Evolutionary conservation across 495 filamentous ascomycete species (phyloP).

Genomic region (Penicillium paxilli): DNA sequence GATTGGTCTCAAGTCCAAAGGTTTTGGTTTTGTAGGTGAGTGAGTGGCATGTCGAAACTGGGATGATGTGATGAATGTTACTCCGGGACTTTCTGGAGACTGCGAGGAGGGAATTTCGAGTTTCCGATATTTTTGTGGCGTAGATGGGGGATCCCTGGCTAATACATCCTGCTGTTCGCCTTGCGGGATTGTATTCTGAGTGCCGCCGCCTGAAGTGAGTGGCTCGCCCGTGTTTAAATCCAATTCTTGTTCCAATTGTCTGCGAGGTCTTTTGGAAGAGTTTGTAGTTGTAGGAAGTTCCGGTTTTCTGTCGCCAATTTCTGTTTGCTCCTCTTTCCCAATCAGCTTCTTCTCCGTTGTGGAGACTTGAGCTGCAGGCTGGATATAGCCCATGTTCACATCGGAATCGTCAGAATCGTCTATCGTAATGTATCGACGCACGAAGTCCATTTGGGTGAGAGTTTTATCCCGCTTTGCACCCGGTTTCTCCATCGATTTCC

Average conservation of each 20-base stretch:
- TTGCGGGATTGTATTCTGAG: constrained; percentile 7
- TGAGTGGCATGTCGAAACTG: constrained; percentile 35
- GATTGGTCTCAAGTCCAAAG: constrained; percentile 4
- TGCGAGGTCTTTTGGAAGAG: constrained; percentile 15
- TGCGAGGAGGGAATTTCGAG: constrained; percentile 48
- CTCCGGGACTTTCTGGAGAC: constrained; percentile 45
- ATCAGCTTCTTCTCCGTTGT: background rate
- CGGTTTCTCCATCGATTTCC: constrained; percentile 24
- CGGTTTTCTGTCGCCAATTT: background rate
- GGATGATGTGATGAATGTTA: constrained; percentile 41
- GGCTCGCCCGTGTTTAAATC: constrained; percentile 30
- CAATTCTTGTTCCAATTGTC: constrained; percentile 17
- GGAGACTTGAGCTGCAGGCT: constrained; percentile 14
- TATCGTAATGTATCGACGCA: constrained; percentile 40
- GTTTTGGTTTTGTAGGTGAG: constrained; percentile 26
- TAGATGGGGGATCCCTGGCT: constrained; percentile 16
- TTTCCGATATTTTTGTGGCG: constrained; percentile 33
- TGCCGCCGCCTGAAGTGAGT: constrained; percentile 9
- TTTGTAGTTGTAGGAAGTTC: background rate
- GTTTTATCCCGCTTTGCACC: constrained; percentile 38
- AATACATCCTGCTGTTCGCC: background rate
- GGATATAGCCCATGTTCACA: constrained; percentile 37
- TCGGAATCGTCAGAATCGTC: constrained; percentile 39
- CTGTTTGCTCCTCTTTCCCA: background rate
- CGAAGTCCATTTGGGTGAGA: constrained; percentile 50